Conservation (phyloP, 2,329 filamentous ascomycete species). For the Aspergillus ochraceoroseus region DNA sequence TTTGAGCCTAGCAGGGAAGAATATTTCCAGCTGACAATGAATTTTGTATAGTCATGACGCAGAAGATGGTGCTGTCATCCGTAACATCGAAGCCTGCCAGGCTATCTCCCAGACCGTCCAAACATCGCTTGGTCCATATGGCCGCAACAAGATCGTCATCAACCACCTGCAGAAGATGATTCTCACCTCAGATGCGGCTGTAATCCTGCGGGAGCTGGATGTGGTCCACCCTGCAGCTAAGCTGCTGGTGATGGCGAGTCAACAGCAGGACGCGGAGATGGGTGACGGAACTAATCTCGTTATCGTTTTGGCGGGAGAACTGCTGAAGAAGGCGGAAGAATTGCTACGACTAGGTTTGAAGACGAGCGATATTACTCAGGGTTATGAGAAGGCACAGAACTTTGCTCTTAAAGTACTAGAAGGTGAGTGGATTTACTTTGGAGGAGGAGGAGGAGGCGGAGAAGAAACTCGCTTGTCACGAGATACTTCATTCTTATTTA, state of each 20-base stretch:
- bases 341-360: conserved; percentile 94
- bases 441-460: not conserved
- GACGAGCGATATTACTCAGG: conserved; percentile 93
- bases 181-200: conserved; percentile 93
- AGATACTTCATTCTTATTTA: not conserved
- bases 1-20: not conserved
- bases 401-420: conserved; percentile 82
- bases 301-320: conserved; percentile 89
- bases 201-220: conserved; percentile 93
- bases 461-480: too few species aligned
- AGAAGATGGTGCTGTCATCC: conserved; percentile 96
- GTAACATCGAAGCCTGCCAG: conserved; percentile 97
- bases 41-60: conserved; percentile 73
- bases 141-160: conserved; percentile 99
- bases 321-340: conserved; percentile 95
- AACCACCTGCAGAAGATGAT: conserved; percentile 99
- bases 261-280: conserved; percentile 99
- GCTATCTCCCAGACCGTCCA: conserved; percentile 94
- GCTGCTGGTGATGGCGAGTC: conserved; percentile 94
- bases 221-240: conserved; percentile 98
- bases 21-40: conserved; percentile 13
- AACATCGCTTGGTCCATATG: conserved; percentile 93
- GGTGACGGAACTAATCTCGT: conserved; percentile 97
- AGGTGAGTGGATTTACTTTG: conserved; percentile 39
- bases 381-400: conserved; percentile 90